Evolutionary conservation across 2,329 filamentous ascomycete genomes (phyloP), one percentile per base, ranked within the genome.

Genomic region (Pseudogymnoascus verrucosus): DNA sequence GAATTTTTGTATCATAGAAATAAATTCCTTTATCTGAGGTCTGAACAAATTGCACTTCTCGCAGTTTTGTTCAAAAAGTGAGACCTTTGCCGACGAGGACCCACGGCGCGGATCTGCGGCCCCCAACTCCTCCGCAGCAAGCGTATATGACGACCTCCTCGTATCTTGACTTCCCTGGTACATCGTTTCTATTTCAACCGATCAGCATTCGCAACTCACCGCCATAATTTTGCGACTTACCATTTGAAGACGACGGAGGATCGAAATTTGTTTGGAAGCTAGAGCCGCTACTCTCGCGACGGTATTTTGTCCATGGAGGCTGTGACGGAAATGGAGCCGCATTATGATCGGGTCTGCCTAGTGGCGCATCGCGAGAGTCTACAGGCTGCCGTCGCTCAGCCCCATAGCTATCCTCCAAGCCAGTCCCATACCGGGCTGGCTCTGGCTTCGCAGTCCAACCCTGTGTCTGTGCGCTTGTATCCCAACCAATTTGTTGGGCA

Each of bases 381-480:
- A 42, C 21, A 61, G 39, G 59, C 59, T 61, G 59, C 59, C 59
- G 39, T 23, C 59, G 59, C 19, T 61, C 59, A 61, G 59, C 51
- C 51, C n/a, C 51, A 21, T 57, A 57, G 51, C 26, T 11, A 34
- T 57, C 51, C 2, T 57, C 26, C 8, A 36, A 16, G 6, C 44
- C 44, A 51, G 44, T 8, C 8, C 51, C 51, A 57, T 34, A 57
- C 2, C 28, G 26, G 16, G 28, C n/a, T n/a, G 10, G 51, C 1
- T 57, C 51, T 36, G 51, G 51, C 26, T 57, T 57, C 28, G n/a
- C 1, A 34, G 28, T 1, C 51, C 51, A 57, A 21, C 51, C 51
- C 26, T 57, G 28, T 5, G 51, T 4, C 51, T 57, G 51, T 14
- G 51, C 28, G 28, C 51, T 57, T 34, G 28, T 34, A 3, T 57